Percentiles rank a stretch among this genome's conserved stretches.
phyloP scores from a whole-genome alignment of 116 monocot species.

The Papilionanthe hybrid region DNA sequence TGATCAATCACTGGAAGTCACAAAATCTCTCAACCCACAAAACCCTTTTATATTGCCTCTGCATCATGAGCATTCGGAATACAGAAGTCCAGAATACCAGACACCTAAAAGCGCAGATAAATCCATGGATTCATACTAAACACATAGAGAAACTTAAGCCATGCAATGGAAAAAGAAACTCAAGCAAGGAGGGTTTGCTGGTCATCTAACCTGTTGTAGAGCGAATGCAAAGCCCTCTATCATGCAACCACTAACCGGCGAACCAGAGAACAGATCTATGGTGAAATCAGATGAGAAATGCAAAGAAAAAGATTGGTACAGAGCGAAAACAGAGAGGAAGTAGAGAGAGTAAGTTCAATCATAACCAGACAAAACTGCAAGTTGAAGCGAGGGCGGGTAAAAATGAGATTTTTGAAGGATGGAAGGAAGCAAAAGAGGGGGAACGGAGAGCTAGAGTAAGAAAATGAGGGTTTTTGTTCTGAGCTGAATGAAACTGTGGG shows the following conservation, averaged over 20 bases:
- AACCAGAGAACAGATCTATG: slow-evolving; percentile 7
- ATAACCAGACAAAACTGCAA: not conserved
- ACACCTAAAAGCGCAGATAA: slow-evolving; percentile 9
- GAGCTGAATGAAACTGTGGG: slow-evolving; percentile 3
- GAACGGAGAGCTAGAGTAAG: not conserved
- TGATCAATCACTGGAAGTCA: slow-evolving; percentile 3
- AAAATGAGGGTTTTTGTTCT: slow-evolving; percentile 11
- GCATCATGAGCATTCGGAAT: slow-evolving; percentile 68
- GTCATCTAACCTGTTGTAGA: slow-evolving; percentile 9
- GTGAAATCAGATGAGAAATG: not conserved
- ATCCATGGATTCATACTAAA: not conserved
- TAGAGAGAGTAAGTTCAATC: not conserved
- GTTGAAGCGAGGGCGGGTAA: not conserved
- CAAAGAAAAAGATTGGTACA: not conserved
- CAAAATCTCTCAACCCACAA: slow-evolving; percentile 27
- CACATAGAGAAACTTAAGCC: not conserved
- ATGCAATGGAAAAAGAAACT: not conserved
- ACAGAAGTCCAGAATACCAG: slow-evolving; percentile 22
- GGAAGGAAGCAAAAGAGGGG: no score
- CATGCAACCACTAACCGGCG: slow-evolving; percentile 14
- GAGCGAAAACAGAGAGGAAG: slow-evolving; percentile 8
- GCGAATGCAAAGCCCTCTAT: slow-evolving; percentile 2
- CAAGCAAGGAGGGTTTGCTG: not conserved
- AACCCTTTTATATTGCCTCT: slow-evolving; percentile 29
- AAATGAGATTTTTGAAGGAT: no score